phyloP scores from a whole-genome alignment of 2,329 filamentous ascomycete genomes.

The Cephalotrichum gorgonifer region DNA sequence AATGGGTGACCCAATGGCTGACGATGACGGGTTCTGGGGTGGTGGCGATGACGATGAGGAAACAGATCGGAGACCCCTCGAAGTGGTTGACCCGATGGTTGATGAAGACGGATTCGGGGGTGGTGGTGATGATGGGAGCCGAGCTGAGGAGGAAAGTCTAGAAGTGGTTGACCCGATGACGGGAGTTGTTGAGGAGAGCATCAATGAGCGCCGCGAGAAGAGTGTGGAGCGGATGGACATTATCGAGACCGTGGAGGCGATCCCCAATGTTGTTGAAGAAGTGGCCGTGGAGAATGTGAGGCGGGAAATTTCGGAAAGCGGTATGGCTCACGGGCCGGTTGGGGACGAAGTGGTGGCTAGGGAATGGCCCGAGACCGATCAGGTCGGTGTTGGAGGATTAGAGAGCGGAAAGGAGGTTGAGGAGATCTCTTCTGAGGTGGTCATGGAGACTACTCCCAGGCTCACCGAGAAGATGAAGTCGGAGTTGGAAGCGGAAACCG shows the following conservation, averaged over 20 bases:
- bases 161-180: background rate
- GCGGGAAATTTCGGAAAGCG: background rate
- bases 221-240: conserved; percentile 2
- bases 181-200: background rate
- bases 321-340: background rate
- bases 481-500: background rate
- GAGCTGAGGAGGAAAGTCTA: background rate
- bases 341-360: background rate
- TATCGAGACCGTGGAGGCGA: conserved; percentile 7
- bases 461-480: background rate
- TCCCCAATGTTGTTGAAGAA: conserved; percentile 9
- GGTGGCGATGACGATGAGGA: background rate
- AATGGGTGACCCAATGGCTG: no score
- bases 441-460: background rate
- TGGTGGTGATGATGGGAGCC: background rate
- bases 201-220: background rate
- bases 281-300: background rate
- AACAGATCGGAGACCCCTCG: conserved; percentile 17
- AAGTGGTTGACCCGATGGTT: no score
- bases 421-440: no score
- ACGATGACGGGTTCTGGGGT: background rate
- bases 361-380: background rate
- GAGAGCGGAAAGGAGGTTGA: no score
- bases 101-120: background rate
- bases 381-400: no score